Evolutionary conservation across 2,329 filamentous ascomycete species (phyloP).

Genomic region (Cladosporium austrohemisphaericum): DNA sequence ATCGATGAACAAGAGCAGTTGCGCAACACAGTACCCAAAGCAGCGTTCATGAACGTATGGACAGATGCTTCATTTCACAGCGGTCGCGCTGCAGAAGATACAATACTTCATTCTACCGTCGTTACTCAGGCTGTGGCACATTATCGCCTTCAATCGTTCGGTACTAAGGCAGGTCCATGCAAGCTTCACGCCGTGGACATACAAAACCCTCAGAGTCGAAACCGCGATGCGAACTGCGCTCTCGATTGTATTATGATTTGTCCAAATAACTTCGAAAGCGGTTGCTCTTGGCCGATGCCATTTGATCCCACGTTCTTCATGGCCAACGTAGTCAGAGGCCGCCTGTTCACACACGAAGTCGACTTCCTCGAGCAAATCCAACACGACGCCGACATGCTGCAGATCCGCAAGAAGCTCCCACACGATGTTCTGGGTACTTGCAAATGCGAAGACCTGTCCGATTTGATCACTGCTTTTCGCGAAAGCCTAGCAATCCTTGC

Average conservation of each 20-base stretch:
- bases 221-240: not conserved
- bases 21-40: not conserved
- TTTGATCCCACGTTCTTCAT: constrained; percentile 25
- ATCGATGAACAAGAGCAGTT: not conserved
- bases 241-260: not conserved
- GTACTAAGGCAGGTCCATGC: not conserved
- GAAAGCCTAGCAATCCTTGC: constrained; percentile 18
- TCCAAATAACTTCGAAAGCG: constrained; percentile 12
- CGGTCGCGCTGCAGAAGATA: not conserved
- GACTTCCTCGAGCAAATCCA: constrained; percentile 17
- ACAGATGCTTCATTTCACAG: not conserved
- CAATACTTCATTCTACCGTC: not conserved
- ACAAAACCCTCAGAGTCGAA: not conserved
- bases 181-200: not conserved
- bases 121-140: not conserved
- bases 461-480: constrained; percentile 21
- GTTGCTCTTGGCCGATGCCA: constrained; percentile 21
- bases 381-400: not conserved
- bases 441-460: constrained; percentile 14
- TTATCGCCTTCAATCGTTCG: not conserved
- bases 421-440: not conserved
- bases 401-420: not conserved
- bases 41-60: not conserved
- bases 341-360: constrained; percentile 17
- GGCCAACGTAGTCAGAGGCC: constrained; percentile 20